Conservation (phyloP, 495 filamentous ascomycete species). For the Aspergillus kassunensis region DNA sequence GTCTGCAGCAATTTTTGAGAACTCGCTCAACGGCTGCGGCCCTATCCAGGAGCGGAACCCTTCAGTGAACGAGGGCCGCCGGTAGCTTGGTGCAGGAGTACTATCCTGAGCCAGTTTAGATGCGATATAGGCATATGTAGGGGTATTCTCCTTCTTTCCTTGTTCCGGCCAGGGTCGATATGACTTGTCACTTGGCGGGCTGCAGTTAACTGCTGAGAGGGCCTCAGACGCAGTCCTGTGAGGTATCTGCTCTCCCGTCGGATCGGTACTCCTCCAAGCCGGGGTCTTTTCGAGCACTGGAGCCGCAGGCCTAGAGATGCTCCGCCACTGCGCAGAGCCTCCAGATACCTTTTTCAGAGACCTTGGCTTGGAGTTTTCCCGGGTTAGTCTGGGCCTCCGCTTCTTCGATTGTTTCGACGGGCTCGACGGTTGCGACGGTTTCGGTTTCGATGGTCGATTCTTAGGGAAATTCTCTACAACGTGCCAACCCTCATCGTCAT, state of each 20-base stretch:
- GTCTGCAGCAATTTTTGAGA: too few relatives aligned
- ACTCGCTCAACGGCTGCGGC: too few relatives aligned
- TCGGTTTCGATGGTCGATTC: neutral
- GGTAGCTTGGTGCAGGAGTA: slow-evolving; percentile 11
- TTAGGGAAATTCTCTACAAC: slow-evolving; percentile 30
- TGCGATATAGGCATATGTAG: slow-evolving; percentile 27
- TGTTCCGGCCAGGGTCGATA: neutral
- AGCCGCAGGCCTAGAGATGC: slow-evolving; percentile 24
- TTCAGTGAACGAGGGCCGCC: too few relatives aligned
- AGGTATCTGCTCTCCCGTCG: slow-evolving; percentile 17
- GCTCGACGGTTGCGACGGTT: too few relatives aligned
- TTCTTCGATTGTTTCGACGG: too few relatives aligned
- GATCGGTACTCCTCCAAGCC: slow-evolving; percentile 29
- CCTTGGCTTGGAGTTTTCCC: too few relatives aligned
- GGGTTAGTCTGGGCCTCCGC: slow-evolving; percentile 19
- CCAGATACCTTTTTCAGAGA: too few relatives aligned
- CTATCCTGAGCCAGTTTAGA: slow-evolving; percentile 20
- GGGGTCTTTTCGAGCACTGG: slow-evolving; percentile 32
- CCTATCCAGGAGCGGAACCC: too few relatives aligned
- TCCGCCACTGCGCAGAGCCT: too few relatives aligned
- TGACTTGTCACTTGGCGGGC: neutral
- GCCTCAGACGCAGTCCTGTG: slow-evolving; percentile 35
- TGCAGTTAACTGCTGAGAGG: slow-evolving; percentile 29
- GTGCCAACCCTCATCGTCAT: slow-evolving; percentile 36
- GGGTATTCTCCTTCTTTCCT: slow-evolving; percentile 23